Evolutionary conservation across 2,329 filamentous ascomycete genomes (phyloP).

Genomic region (Arthrobotrys sinensis): DNA sequence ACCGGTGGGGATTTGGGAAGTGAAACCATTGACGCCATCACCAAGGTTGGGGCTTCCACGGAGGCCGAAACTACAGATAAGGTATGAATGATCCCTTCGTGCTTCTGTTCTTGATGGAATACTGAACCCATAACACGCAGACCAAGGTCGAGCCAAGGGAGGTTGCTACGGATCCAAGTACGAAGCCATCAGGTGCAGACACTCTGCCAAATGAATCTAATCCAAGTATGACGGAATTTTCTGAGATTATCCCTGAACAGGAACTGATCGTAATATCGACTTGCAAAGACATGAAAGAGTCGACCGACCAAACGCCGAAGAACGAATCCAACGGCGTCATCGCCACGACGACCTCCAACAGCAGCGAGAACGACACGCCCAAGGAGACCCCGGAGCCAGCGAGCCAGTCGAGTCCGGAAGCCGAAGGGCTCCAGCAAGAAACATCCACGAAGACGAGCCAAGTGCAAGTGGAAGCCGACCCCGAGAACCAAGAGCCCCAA

Average conservation of each 20-base stretch:
- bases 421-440: constrained; percentile 17
- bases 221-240: constrained; percentile 60
- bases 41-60: neutral
- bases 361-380: constrained; percentile 39
- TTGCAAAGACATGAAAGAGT: constrained; percentile 54
- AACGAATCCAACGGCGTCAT: constrained; percentile 36
- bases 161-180: constrained; percentile 17
- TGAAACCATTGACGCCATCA: constrained; percentile 27
- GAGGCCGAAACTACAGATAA: neutral
- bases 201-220: constrained; percentile 57
- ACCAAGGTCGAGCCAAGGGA: neutral
- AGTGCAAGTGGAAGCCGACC: constrained; percentile 8
- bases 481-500: constrained; percentile 38
- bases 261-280: constrained; percentile 57
- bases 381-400: neutral
- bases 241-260: constrained; percentile 56
- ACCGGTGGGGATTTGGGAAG: constrained; percentile 43
- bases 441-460: constrained; percentile 48
- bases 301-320: constrained; percentile 28
- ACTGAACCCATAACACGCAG: constrained; percentile 1
- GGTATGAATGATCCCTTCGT: constrained; percentile 12
- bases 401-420: constrained; percentile 6
- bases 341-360: constrained; percentile 43
- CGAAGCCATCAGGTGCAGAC: constrained; percentile 51
- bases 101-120: constrained; percentile 6